Percentiles rank a stretch among this genome's conserved stretches.
Evolutionary conservation across 345 rosid species (phyloP).

Genomic region (Punica granatum): DNA sequence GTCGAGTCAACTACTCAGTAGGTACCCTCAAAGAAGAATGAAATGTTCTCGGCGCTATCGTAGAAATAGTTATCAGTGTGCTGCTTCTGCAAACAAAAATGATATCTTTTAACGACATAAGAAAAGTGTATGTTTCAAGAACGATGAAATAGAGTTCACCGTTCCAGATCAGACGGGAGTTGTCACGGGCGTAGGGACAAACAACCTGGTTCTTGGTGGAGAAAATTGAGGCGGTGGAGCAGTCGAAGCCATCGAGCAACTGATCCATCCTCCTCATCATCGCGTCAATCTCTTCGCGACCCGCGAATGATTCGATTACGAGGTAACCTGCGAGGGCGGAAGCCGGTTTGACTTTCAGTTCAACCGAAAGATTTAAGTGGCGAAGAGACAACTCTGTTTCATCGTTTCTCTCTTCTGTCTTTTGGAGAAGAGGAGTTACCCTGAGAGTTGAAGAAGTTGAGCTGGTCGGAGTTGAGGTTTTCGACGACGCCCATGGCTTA

Average conservation of each 20-base stretch:
- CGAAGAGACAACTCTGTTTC: not conserved
- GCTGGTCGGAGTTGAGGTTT: conserved; percentile 51
- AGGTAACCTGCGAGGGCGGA: conserved; percentile 42
- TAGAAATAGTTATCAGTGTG: conserved; percentile 72
- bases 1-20: not conserved
- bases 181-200: too few relatives aligned
- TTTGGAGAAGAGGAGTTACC: conserved; percentile 18
- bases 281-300: conserved; percentile 41
- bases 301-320: conserved; percentile 72
- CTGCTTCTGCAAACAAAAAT: conserved; percentile 28
- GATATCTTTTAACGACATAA: not conserved
- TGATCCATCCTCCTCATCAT: conserved; percentile 67
- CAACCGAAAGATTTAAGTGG: not conserved
- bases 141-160: not conserved
- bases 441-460: conserved; percentile 47
- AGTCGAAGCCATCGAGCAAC: conserved; percentile 58
- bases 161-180: not conserved
- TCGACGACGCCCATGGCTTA: conserved; percentile 51
- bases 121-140: not conserved
- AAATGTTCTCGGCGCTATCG: conserved; percentile 77
- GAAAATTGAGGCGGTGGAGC: conserved; percentile 62
- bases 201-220: conserved; percentile 83
- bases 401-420: not conserved
- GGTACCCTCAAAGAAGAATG: conserved; percentile 94
- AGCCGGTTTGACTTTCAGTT: not conserved